Evolutionary conservation across 1,139 yeast species (phyloP).

Genomic region (Blastobotrys aristatus): DNA sequence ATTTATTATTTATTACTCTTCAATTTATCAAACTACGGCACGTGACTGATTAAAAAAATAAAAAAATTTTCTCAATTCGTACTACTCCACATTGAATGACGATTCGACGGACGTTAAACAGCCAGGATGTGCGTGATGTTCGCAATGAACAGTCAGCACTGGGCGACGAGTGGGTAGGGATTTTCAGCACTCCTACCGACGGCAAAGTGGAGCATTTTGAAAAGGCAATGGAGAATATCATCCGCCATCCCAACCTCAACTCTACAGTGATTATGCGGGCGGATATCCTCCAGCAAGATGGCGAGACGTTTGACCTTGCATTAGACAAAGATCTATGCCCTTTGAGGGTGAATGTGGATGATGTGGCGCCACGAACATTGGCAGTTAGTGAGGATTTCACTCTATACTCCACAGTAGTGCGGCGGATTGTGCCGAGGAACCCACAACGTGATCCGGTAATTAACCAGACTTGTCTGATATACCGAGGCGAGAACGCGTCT

Average conservation of each 20-base stretch:
- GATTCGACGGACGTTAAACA: neutral
- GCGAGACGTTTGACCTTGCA: slow-evolving; percentile 28
- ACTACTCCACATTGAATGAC: neutral
- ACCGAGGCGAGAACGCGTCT: slow-evolving; percentile 32
- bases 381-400: slow-evolving; percentile 38
- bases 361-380: slow-evolving; percentile 43
- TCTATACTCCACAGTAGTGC: slow-evolving; percentile 50
- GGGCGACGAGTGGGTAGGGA: slow-evolving; percentile 59
- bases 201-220: slow-evolving; percentile 50
- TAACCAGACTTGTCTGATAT: slow-evolving; percentile 74
- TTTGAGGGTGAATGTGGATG: slow-evolving; percentile 45
- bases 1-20: too few relatives aligned
- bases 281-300: slow-evolving; percentile 61
- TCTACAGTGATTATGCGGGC: slow-evolving; percentile 89
- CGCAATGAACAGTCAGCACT: slow-evolving; percentile 41
- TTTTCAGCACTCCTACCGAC: slow-evolving; percentile 28
- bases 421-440: slow-evolving; percentile 83
- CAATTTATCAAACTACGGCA: too few relatives aligned
- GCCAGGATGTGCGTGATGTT: slow-evolving; percentile 22
- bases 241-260: slow-evolving; percentile 83
- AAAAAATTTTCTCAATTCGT: neutral
- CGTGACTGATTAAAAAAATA: too few relatives aligned
- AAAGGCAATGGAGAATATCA: slow-evolving; percentile 73
- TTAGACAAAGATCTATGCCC: slow-evolving; percentile 25
- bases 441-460: slow-evolving; percentile 79